Base-by-base conservation (phyloP, 2,329 filamentous ascomycete species). In the Tolypocladium tundrense region DNA sequence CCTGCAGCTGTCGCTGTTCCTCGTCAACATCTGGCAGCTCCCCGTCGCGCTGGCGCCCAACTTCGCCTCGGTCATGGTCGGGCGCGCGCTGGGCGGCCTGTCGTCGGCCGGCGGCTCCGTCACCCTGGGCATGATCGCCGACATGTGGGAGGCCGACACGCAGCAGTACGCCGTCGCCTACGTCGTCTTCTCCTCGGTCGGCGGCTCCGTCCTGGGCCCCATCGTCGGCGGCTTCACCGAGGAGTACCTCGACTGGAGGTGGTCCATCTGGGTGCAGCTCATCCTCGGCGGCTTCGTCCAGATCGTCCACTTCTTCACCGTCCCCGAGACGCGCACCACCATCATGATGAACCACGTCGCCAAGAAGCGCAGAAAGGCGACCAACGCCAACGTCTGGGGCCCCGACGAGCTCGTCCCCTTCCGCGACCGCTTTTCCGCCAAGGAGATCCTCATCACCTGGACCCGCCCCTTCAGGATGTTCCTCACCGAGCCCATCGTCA, bases 191-290 rank as follows among this genome's bases (percentile, higher is more conserved):
- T 91, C 88, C 0, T 91, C 88, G 0, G 88, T 92, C 19, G 88
- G 85, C 31, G 89, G 88, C 14, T 90, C 88, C 0, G 83, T 91
- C 10, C 77, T 92, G 1, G 89, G 88, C 0, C 88, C 88, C 11
- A 86, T 92, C 50, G 79, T 91, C n/a, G 89, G 88, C 63, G 89
- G 88, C 1, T 91, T 91, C 66, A 82, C 87, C 21, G 82, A 91
- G 69, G 71, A 82, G 39, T 84, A 83, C 63, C 76, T 88, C 0
- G 68, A 74, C 33, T 94, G 89, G 89, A 80, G 81, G 62, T 91
- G 87, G 87, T 84, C 80, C 57, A 91, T 93, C 69, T 94, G 90
- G 90, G 88, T 93, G 60, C 88, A 92, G 71, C 81, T 93, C 61
- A 91, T 92, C 63, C 85, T 93, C 56, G 89, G 90, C 21, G 86